Base-by-base conservation (phyloP, 176 grass and related monocot genomes). In the Rhynchospora pubera region DNA sequence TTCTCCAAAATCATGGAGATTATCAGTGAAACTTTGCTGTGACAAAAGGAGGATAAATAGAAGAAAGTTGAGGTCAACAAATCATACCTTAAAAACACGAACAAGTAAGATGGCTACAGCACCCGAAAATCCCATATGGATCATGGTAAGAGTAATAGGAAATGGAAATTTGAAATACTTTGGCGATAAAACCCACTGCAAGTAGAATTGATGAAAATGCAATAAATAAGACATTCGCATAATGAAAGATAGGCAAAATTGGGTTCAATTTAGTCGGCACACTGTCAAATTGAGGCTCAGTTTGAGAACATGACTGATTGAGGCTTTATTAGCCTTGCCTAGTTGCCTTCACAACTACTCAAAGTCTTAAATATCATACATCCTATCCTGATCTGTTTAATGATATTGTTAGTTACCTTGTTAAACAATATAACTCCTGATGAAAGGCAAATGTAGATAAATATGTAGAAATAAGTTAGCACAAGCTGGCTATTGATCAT, bases 151-250 rank as follows among this genome's bases (percentile, higher is more conserved):
- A 48, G 96, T 99, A 23, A 99, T 99, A 47, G 96, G 96, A 74
- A 93, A 99, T 0, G 96, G 96, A 61, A 99, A 99, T 65, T 95
- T 99, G 87, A 99, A 99, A 90, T 99, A 90, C 46, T 99, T 99
- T 58, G 92, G 92, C 87, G 96, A 99, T 68, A 99, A 84, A 7
- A 99, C 89, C 96, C 96, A 99, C 96, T 99, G 93, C 76, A 89
- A 77, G 57, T 72, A 79, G 22, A 84, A 52, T 73, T 51, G 57
- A 2, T 48, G 24, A 26, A 3, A 21, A 75, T 80, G 65, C 81
- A 79, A 13, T 57, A 22, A 43, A 9, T 59, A 79, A 84, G 66
- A 70, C 18, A 70, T 45, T 70, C 46, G 66, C 66, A 70, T 3
- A 43, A 69, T 30, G 34, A 45, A 70, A 46, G 66, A 19, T 75